Evolutionary conservation across 2,329 filamentous ascomycete genomes (phyloP).

Genomic region (Cordyceps militaris): DNA sequence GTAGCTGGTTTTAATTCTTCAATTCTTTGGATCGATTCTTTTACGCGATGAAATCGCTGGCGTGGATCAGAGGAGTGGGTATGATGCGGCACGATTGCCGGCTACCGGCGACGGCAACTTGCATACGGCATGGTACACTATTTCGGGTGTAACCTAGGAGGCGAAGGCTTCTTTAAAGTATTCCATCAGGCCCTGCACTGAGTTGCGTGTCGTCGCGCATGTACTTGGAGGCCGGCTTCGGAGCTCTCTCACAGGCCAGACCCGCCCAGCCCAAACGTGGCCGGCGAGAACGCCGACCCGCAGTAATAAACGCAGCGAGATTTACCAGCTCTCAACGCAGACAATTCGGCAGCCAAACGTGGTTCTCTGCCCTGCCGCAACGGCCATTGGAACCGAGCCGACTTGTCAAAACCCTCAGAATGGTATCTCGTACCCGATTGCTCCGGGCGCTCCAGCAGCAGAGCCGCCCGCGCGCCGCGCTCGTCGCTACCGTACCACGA

Average conservation of each 20-base stretch:
- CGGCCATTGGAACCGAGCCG: background rate
- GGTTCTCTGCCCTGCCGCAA: background rate
- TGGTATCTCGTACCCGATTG: conserved; percentile 18
- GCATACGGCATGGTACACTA: background rate
- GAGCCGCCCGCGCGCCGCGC: background rate
- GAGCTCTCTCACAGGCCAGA: background rate
- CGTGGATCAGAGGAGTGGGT: conserved; percentile 3
- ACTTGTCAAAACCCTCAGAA: conserved; percentile 2
- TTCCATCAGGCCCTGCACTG: background rate
- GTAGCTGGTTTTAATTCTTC: background rate
- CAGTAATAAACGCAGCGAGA: conserved; percentile 5
- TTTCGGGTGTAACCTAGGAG: background rate
- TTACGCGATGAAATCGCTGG: conserved; percentile 6
- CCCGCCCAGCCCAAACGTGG: background rate
- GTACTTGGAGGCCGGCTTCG: background rate
- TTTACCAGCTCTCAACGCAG: background rate
- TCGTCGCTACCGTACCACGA: background rate
- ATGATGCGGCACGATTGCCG: background rate
- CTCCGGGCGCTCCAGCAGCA: conserved; percentile 15
- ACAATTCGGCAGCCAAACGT: background rate
- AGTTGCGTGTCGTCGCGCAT: too few relatives aligned
- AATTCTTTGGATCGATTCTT: background rate
- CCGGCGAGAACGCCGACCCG: conserved; percentile 1
- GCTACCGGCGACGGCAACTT: background rate
- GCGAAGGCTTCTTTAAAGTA: background rate